Base-by-base conservation (phyloP, 2,329 filamentous ascomycete species). In the Coleophoma eucalyptorum region DNA sequence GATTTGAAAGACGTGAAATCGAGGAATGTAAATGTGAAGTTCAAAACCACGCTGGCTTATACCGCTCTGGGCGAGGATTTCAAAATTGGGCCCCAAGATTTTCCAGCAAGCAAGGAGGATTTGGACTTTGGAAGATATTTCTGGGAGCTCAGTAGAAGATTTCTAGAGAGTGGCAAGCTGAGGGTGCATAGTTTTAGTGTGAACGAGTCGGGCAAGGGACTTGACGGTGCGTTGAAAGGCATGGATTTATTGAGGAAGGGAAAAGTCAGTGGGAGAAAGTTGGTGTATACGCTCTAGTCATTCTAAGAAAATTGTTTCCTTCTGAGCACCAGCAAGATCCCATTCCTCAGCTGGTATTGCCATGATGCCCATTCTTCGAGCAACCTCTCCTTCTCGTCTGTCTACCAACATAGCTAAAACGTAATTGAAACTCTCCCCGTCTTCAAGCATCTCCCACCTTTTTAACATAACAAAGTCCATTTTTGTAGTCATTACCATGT, bases 11-110 rank as follows among this genome's bases (percentile, higher is more conserved):
- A 26, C 21, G 21, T n/a, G n/a, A n/a, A n/a, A n/a, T 26, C 21
- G 21, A 26, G 21, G 7, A 26, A 26, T 26, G 21, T 4, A 26
- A 43, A 15, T 13, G 20, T 43, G 15, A 20, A 43, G 19, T n/a
- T 57, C 11, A 57, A 62, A 18, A 67, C 60, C 58, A 46, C 67
- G 3, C 50, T 69, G 20, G 62, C 51, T 3, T 52, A 57, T 2
- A 57, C 54, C 1, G 51, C 66, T 10, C 55, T 62, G 26, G 66
- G 66, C 1, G 19, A 58, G 4, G 21, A 26, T 4, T 26, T 26
- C 7, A 53, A 53, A 3, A 52, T 59, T 38, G 51, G 45, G 8
- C 57, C 57, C 55, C 56, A 55, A n/a, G 58, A 50, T 13, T 26
- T 26, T 26, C 57, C 51, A 8, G 66, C 62, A 32, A 46, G 45